Base-by-base conservation (phyloP, 305 asterid genomes). In the Fraxinus dipetala region DNA sequence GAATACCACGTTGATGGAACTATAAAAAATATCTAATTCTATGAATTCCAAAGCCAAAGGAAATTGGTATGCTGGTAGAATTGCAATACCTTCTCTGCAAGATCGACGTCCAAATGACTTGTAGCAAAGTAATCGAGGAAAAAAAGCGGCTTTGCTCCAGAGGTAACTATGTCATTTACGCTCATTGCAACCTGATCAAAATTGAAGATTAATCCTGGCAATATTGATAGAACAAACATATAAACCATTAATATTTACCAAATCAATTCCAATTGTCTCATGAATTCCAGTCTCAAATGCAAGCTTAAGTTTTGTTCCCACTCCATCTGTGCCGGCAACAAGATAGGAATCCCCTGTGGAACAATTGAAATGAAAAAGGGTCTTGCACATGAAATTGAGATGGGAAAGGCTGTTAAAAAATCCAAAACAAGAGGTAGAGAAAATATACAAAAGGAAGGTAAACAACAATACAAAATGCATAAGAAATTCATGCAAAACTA, bases 251-350 rank as follows among this genome's bases (percentile, higher is more conserved):
- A 36, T 20, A 28, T 40, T 76, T 89, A 95, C 99, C 93, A 95
- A 87, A 89, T 95, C 99, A 89, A 95, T 93, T 82, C 99, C 99
- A 77, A 95, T 95, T 75, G 97, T 95, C 16, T 94, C 97, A 61
- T 95, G 99, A 79, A 94, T 93, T 81, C 95, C 98, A 18, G 98
- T 93, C 88, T 95, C 99, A 80, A 92, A 95, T 84, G 99, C 98
- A 65, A 95, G 88, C 88, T 95, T 95, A 76, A 94, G 96, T 78
- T 95, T 95, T 26, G 97, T 94, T 72, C 98, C 98, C 63, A 95
- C 99, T 38, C 99, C 98, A 87, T 95, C 99, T 1, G 98, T 95
- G 56, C 99, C 99, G 72, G 99, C 98, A 51, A 95, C 99, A 31
- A 95, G 93, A 86, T 94, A 94, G 10, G 96, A 91, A 89, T 95